A percentile compares a stretch with the other conserved stretches of the same genome.
Conservation (phyloP, 2,329 filamentous ascomycete genomes). For the Microthyrium microscopicum region DNA sequence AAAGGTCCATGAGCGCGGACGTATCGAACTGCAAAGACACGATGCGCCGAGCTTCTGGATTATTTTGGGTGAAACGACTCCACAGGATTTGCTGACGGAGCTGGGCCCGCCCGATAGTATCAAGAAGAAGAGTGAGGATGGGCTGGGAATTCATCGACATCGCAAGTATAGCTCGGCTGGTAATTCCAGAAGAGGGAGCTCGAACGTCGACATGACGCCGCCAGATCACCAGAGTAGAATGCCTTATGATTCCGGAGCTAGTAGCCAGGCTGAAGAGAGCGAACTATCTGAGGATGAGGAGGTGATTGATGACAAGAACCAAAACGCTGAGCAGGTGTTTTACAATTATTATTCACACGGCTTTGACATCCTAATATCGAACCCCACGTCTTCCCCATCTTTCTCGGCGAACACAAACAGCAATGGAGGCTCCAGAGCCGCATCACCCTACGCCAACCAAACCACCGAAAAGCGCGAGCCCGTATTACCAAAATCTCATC, state of each 20-base stretch:
- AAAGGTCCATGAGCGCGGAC: constrained; percentile 60
- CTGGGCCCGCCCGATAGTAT: constrained; percentile 88
- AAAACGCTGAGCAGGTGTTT: constrained; percentile 54
- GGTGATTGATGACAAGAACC: constrained; percentile 37
- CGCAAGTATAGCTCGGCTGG: constrained; percentile 2
- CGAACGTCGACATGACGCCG: not conserved
- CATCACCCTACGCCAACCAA: constrained; percentile 8
- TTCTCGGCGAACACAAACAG: constrained; percentile 10
- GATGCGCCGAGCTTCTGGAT: constrained; percentile 53
- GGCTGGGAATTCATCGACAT: too few species aligned
- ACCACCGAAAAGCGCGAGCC: constrained; percentile 14
- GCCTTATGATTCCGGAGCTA: not conserved
- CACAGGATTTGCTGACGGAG: constrained; percentile 80
- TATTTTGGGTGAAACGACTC: constrained; percentile 67
- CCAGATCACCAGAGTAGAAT: not conserved
- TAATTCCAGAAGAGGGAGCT: constrained; percentile 2
- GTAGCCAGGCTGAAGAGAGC: constrained; percentile 30
- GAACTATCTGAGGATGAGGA: constrained; percentile 31
- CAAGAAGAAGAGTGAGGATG: constrained; percentile 78
- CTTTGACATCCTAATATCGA: constrained; percentile 84
- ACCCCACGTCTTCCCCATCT: constrained; percentile 40
- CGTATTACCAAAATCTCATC: constrained; percentile 35
- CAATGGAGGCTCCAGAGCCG: constrained; percentile 1
- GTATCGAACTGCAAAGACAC: constrained; percentile 60
- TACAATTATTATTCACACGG: constrained; percentile 97